These are phyloP conservation scores for Physcomitrium patens DNA, from an alignment of 225 moss, liverwort and hornwort species.

Conservation along the genomic window DNA sequence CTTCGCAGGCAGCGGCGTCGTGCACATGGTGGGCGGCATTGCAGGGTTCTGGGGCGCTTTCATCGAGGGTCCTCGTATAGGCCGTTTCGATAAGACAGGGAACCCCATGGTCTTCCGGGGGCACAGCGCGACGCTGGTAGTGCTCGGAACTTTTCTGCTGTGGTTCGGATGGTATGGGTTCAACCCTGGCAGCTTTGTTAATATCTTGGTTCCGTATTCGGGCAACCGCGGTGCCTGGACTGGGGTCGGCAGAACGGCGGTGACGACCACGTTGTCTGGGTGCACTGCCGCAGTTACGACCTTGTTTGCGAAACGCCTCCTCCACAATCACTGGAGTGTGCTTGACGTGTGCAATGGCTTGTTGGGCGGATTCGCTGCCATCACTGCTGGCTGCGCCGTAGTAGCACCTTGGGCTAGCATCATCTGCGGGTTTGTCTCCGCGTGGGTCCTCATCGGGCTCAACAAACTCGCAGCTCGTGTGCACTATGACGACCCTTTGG, in stretches of 20 bases:
- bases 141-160: slow-evolving; percentile 71
- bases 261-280: slow-evolving; percentile 76
- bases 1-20: slow-evolving; percentile 68
- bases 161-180: slow-evolving; percentile 95
- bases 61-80: slow-evolving; percentile 65
- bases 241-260: slow-evolving; percentile 71
- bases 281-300: slow-evolving; percentile 72
- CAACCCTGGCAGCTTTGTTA: slow-evolving; percentile 72
- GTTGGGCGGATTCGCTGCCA: slow-evolving; percentile 83
- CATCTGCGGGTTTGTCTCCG: slow-evolving; percentile 67
- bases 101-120: slow-evolving; percentile 57
- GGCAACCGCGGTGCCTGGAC: slow-evolving; percentile 69
- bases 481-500: slow-evolving; percentile 71
- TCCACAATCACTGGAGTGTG: slow-evolving; percentile 72
- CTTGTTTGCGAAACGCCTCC: slow-evolving; percentile 61
- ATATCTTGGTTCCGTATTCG: slow-evolving; percentile 44
- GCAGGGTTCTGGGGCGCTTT: slow-evolving; percentile 60
- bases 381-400: slow-evolving; percentile 67
- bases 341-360: slow-evolving; percentile 83
- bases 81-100: slow-evolving; percentile 60
- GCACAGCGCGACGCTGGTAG: slow-evolving; percentile 77
- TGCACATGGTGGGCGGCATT: slow-evolving; percentile 70
- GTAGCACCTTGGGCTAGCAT: slow-evolving; percentile 80
- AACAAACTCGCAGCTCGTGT: slow-evolving; percentile 58
- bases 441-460: slow-evolving; percentile 57